Base-by-base conservation (phyloP, 2,329 filamentous ascomycete genomes). In the Diplodia intermedia region DNA sequence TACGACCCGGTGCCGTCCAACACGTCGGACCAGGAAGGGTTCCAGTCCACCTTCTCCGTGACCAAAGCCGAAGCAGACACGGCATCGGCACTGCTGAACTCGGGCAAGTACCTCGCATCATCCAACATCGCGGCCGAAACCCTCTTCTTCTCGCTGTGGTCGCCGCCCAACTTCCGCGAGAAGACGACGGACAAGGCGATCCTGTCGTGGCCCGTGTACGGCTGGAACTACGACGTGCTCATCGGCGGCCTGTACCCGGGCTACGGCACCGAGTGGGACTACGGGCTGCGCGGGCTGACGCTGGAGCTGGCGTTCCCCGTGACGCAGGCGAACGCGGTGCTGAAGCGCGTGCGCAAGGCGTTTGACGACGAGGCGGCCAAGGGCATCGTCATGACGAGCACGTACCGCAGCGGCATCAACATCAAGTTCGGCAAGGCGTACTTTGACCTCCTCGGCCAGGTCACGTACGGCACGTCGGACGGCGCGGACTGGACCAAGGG, bases 181-280 rank as follows among this genome's bases (percentile, higher is more conserved):
- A 86, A 85, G 77, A 78, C 75, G 15, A 85, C 81, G 36, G 77
- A 83, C 73, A 66, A 77, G 65, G 70, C 76, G n/a, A 80, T 85
- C 67, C 72, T 71, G 0, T 70, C 77, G 3, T 85, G 83, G 82
- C 84, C 84, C 18, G 83, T 85, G 31, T 84, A 84, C 70, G 84
- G 84, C 12, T 85, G 81, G 79, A 84, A 85, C 75, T 84, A 86
- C 71, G 83, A 85, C 71, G 82, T 86, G 11, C 77, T 86, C 15
- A 85, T 86, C 68, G 84, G 84, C 18, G 84, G 84, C 0, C 73
- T 85, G 20, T 85, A 85, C 40, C 72, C 82, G 78, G 8, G 80
- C 65, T 82, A 63, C 31, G 60, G 60, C 60, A 63, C 60, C n/a
- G 60, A 63, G 31, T 63, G 60, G 60, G 60, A 63, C 47, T 63